These are phyloP conservation scores for Mycosarcoma mackinlayi DNA, from an alignment of 1,284 basidiomycete species.

Conservation along the genomic window DNA sequence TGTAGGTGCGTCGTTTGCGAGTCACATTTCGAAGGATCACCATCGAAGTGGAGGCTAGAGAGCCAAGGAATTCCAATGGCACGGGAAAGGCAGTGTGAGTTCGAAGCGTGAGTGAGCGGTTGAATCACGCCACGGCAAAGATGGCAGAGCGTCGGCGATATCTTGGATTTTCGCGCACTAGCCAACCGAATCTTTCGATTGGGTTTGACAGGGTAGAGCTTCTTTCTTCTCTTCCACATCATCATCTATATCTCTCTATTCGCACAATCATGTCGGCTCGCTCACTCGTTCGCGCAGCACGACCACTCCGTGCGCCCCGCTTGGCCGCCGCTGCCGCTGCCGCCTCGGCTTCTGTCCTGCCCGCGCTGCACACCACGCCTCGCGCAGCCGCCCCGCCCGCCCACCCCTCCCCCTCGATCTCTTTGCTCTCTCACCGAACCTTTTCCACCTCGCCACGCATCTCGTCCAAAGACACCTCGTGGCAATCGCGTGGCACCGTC, in stretches of 20 bases:
- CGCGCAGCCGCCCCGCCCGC: not conserved
- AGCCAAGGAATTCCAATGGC: too few relatives aligned
- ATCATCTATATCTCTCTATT: not conserved
- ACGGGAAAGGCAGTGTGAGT: too few relatives aligned
- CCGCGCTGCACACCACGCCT: not conserved
- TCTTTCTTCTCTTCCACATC: not conserved
- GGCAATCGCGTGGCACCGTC: constrained; percentile 69
- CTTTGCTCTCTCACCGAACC: not conserved
- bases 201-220: too few relatives aligned
- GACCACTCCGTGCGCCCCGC: constrained; percentile 1
- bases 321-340: not conserved
- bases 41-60: too few relatives aligned
- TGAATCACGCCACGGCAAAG: too few relatives aligned
- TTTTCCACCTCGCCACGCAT: constrained; percentile 6
- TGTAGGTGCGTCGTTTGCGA: too few relatives aligned
- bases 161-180: too few relatives aligned
- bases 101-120: too few relatives aligned
- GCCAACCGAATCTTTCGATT: too few relatives aligned
- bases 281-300: not conserved
- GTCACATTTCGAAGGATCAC: too few relatives aligned
- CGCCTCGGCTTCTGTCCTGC: not conserved
- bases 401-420: not conserved
- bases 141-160: too few relatives aligned
- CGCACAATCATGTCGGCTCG: constrained; percentile 12
- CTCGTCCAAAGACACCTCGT: constrained; percentile 43